Conservation (phyloP, 129 eudicot genomes). For the Logfia minima region DNA sequence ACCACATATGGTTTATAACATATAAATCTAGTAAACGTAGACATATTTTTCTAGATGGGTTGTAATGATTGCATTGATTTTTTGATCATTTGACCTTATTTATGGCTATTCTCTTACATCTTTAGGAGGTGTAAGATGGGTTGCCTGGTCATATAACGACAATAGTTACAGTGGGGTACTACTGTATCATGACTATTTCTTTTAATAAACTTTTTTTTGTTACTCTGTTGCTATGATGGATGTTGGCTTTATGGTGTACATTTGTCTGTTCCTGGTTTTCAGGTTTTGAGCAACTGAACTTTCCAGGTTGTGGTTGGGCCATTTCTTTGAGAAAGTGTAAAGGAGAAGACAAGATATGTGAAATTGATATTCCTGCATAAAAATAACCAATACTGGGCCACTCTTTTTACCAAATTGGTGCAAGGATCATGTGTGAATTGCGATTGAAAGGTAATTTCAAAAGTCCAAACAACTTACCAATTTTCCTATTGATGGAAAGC, state of each 20-base stretch:
- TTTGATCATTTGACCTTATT: background rate
- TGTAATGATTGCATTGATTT: background rate
- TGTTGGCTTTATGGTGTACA: conserved; percentile 29
- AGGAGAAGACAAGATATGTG: conserved; percentile 19
- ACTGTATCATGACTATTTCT: background rate
- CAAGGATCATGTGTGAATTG: conserved; percentile 16
- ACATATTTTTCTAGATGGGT: background rate
- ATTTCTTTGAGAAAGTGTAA: background rate
- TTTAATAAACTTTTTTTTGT: background rate
- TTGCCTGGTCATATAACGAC: background rate
- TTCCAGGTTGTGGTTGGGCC: conserved; percentile 25
- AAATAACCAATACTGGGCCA: conserved; percentile 21
- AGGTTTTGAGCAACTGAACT: conserved; percentile 15
- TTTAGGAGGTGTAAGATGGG: background rate
- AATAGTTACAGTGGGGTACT: background rate
- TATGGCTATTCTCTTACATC: background rate
- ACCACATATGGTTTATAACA: background rate
- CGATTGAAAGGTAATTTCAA: conserved; percentile 9
- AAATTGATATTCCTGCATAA: conserved; percentile 15
- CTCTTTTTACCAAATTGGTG: conserved; percentile 17
- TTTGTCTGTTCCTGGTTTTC: conserved; percentile 25
- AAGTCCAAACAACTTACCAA: background rate
- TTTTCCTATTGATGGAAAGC: background rate
- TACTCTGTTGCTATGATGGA: conserved; percentile 17
- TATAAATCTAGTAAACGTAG: background rate